Evolutionary conservation across 129 eudicot genomes (phyloP), one percentile per base, ranked within the genome.

Genomic region (Deinandra increscens): DNA sequence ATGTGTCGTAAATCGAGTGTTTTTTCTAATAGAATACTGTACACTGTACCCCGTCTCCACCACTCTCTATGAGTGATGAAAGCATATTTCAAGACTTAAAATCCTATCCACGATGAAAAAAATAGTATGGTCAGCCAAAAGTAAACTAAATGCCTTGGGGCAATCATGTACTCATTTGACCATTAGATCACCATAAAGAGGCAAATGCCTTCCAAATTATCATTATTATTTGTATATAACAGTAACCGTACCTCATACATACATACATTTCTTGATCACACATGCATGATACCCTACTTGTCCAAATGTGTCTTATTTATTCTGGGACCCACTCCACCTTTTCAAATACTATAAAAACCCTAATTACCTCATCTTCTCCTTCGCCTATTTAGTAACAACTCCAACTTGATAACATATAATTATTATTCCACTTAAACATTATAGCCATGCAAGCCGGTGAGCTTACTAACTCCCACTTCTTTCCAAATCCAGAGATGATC

Each of bases 401-500:
- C 69, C 72, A 48, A 38, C 74, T 20, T 22, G 44, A 44, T 44
- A n/a, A n/a, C n/a, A n/a, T n/a, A n/a, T n/a, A n/a, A n/a, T n/a
- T n/a, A n/a, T n/a, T n/a, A n/a, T n/a, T n/a, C n/a, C n/a, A n/a
- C n/a, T n/a, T n/a, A n/a, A n/a, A n/a, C n/a, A n/a, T 60, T 70
- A 65, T 68, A 78, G 70, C 84, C 85, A 92, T 92, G 98, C 96
- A 92, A 78, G 81, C 95, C 50, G 79, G 78, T 73, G 95, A 92
- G 55, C 72, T 75, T 59, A 69, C 77, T 18, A 85, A 84, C 29
- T 77, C 86, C 75, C 86, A 77, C 75, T 82, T 70, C 66, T 80
- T 72, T 83, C 85, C 81, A 69, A 68, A 59, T 62, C 84, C 83
- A 51, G 63, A 58, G 65, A 83, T 65, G 68, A 34, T 82, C 60